A percentile compares a stretch with the other conserved stretches of the same genome.
Conservation (phyloP, 2,329 filamentous ascomycete species). For the Aureobasidium sp. region DNA sequence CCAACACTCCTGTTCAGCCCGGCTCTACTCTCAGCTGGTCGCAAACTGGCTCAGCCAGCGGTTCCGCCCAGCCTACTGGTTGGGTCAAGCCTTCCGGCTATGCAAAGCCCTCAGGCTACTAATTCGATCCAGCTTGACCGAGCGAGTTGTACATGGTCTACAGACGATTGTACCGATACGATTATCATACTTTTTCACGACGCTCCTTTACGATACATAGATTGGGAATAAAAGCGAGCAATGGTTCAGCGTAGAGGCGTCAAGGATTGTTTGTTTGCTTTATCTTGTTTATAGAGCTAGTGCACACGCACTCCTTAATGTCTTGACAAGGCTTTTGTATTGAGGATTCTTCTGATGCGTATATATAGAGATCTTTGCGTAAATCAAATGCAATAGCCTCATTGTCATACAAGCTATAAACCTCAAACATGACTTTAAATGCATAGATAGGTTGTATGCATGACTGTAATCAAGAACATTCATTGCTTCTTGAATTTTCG, state of each 20-base stretch:
- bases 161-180: not conserved
- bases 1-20: not conserved
- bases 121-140: not conserved
- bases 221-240: not conserved
- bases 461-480: not conserved
- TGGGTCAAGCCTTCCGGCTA: not conserved
- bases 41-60: not conserved
- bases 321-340: not conserved
- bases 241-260: not conserved
- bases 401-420: not conserved
- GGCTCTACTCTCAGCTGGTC: conserved; percentile 6
- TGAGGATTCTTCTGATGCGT: not conserved
- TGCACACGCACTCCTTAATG: not conserved
- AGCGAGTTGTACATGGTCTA: not conserved
- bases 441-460: not conserved
- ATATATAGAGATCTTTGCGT: not conserved
- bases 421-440: not conserved
- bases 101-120: not conserved
- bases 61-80: not conserved
- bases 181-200: conserved; percentile 1
- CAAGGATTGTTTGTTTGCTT: not conserved
- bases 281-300: not conserved
- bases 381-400: not conserved
- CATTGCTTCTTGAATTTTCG: not conserved
- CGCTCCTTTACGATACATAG: not conserved